Percentiles rank a stretch among this genome's conserved stretches.
phyloP scores from a whole-genome alignment of 1,284 basidiomycete genomes.

The Meira nashicola region DNA sequence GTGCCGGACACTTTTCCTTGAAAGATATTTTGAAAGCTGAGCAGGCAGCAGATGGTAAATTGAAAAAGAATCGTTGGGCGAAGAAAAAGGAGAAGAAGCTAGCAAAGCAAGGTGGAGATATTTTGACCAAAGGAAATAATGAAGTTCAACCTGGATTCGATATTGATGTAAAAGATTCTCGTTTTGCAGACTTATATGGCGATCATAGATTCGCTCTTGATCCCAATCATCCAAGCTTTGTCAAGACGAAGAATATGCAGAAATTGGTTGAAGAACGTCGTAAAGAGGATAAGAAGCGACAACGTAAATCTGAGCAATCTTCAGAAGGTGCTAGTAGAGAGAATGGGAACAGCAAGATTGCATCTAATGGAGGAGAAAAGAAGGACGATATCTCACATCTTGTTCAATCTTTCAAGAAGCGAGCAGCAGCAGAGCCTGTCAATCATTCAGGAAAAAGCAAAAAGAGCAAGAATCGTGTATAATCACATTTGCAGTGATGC shows the following conservation, averaged over 20 bases:
- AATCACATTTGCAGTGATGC: too few species aligned
- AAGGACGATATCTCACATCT: background rate
- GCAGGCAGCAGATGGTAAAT: conserved; percentile 60
- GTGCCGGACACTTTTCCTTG: conserved; percentile 75
- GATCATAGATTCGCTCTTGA: conserved; percentile 92
- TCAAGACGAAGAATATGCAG: conserved; percentile 49
- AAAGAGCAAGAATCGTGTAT: background rate
- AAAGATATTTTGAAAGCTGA: conserved; percentile 82
- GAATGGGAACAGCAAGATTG: background rate
- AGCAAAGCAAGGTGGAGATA: conserved; percentile 24
- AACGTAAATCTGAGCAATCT: too few species aligned
- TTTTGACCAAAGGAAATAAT: conserved; percentile 51
- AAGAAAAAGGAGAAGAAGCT: conserved; percentile 32
- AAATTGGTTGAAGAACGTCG: conserved; percentile 39
- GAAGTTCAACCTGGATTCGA: conserved; percentile 59
- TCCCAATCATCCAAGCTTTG: conserved; percentile 71
- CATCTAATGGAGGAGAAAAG: background rate
- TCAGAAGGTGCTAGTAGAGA: too few species aligned
- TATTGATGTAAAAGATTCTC: conserved; percentile 78
- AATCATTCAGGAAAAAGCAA: background rate
- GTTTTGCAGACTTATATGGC: conserved; percentile 82
- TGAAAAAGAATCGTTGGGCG: conserved; percentile 53
- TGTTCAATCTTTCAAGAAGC: conserved; percentile 7
- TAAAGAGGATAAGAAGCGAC: conserved; percentile 12
- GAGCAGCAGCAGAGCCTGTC: background rate